Evolutionary conservation across 2,329 filamentous ascomycete genomes (phyloP), one percentile per base, ranked within the genome.

Genomic region (Curvularia hawaiiensis): DNA sequence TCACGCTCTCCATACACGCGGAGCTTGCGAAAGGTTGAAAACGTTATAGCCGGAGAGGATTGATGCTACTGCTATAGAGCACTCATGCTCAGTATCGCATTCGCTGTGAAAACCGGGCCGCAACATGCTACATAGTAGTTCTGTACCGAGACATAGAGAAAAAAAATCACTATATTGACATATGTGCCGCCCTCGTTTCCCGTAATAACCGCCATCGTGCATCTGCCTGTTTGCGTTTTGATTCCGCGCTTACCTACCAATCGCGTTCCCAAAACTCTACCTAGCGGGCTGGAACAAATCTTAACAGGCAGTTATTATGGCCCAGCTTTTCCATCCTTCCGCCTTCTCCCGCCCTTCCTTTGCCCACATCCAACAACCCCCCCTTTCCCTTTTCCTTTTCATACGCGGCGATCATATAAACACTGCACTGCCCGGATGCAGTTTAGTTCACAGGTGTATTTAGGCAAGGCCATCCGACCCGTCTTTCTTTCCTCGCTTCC

Each of bases 351-450:
- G 41, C 41, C 3, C 31, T 31, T 22, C 26, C 30, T 33, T 22
- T 22, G 16, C n/a, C 6, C 10, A 20, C 28, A 31, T n/a, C n/a
- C n/a, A n/a, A n/a, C n/a, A n/a, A n/a, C 18, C 12, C 31, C 45
- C 28, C 28, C 14, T 20, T 35, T 14, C 14, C 33, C 4, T 47
- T 47, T 16, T 14, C 30, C 14, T 38, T 38, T 44, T 22, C 31
- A 18, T 46, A 52, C 24, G 30, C 18, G 41, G 31, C 50, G 31
- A 38, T 46, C 50, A 45, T 52, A 52, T 14, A 35, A 52, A n/a
- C 35, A 38, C 4, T 38, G 16, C 35, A 38, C 4, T 38, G 16
- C 24, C 28, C 12, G 11, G 30, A 20, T n/a, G 8, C 8, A 16
- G 22, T n/a, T 28, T 10, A 24, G 12, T 11, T 4, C 12, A 26